These are phyloP conservation scores for Ophiostoma sp. DNA, from an alignment of 2,329 filamentous ascomycete species.

Conservation along the genomic window DNA sequence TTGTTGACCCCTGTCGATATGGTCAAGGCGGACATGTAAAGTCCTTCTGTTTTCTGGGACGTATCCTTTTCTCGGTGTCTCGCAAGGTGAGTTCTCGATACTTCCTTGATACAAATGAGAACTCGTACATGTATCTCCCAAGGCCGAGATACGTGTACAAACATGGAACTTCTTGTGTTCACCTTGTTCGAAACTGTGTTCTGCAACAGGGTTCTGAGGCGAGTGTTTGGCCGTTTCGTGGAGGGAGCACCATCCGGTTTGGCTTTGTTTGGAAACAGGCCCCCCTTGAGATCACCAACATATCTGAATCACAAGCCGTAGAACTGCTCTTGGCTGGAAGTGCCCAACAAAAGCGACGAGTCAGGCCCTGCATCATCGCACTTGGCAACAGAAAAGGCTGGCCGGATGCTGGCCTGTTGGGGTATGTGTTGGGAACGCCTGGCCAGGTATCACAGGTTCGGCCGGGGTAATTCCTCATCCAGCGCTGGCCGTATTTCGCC, in stretches of 20 bases:
- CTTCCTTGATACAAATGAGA: neutral
- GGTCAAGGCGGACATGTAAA: neutral
- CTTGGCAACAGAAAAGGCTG: neutral
- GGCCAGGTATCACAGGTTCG: neutral
- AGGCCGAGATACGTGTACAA: neutral
- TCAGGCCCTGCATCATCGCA: neutral
- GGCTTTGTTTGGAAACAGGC: neutral
- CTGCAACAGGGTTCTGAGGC: neutral
- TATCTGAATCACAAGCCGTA: neutral
- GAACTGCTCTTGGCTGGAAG: neutral
- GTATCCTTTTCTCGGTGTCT: neutral
- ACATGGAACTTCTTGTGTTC: too few species aligned
- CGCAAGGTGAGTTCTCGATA: neutral
- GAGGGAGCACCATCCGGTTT: neutral
- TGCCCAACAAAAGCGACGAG: neutral
- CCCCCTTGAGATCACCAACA: neutral
- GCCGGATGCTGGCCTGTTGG: neutral
- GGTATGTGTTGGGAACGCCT: neutral
- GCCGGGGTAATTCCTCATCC: constrained; percentile 1
- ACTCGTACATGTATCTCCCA: neutral
- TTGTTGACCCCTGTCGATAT: neutral
- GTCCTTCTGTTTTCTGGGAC: neutral
- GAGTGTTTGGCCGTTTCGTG: neutral
- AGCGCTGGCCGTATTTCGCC: neutral
- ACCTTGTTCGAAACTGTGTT: neutral